These are phyloP conservation scores for Agrocybe pediades DNA, from an alignment of 768 basidiomycete species.

Conservation along the genomic window DNA sequence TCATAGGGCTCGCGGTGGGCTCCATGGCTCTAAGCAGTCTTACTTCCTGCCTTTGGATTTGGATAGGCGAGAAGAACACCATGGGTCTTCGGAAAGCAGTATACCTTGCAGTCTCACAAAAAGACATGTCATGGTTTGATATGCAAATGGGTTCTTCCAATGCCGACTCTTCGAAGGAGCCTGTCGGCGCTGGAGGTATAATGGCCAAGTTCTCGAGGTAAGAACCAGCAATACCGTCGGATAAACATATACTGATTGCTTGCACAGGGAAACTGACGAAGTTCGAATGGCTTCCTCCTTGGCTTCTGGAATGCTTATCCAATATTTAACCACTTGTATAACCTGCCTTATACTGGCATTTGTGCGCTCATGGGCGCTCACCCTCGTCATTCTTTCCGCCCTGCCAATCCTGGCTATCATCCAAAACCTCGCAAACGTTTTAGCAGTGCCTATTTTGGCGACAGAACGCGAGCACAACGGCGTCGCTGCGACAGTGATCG, in stretches of 20 bases:
- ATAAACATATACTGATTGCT: not conserved
- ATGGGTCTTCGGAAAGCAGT: slow-evolving; percentile 67
- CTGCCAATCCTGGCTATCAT: slow-evolving; percentile 82
- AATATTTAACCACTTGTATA: slow-evolving; percentile 78
- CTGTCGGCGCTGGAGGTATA: slow-evolving; percentile 82
- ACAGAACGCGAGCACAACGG: slow-evolving; percentile 68
- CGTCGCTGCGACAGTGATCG: slow-evolving; percentile 75
- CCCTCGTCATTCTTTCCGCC: slow-evolving; percentile 89
- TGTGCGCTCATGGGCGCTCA: slow-evolving; percentile 74
- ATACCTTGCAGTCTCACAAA: slow-evolving; percentile 64
- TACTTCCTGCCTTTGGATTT: slow-evolving; percentile 84
- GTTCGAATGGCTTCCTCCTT: slow-evolving; percentile 84
- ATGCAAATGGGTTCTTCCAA: slow-evolving; percentile 63
- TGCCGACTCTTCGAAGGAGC: slow-evolving; percentile 38
- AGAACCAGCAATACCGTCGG: slow-evolving; percentile 8
- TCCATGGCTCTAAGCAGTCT: slow-evolving; percentile 73
- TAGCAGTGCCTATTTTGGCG: slow-evolving; percentile 68
- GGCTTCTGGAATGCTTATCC: slow-evolving; percentile 74
- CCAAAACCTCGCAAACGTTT: slow-evolving; percentile 71
- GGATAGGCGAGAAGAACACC: slow-evolving; percentile 81
- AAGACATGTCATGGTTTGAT: slow-evolving; percentile 94
- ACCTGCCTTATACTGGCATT: slow-evolving; percentile 85
- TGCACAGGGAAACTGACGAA: slow-evolving; percentile 87
- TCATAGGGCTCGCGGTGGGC: slow-evolving; percentile 64
- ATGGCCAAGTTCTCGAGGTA: slow-evolving; percentile 93